Evolutionary conservation across 495 filamentous ascomycete genomes (phyloP).

Genomic region (Friedmanniomyces simplex): DNA sequence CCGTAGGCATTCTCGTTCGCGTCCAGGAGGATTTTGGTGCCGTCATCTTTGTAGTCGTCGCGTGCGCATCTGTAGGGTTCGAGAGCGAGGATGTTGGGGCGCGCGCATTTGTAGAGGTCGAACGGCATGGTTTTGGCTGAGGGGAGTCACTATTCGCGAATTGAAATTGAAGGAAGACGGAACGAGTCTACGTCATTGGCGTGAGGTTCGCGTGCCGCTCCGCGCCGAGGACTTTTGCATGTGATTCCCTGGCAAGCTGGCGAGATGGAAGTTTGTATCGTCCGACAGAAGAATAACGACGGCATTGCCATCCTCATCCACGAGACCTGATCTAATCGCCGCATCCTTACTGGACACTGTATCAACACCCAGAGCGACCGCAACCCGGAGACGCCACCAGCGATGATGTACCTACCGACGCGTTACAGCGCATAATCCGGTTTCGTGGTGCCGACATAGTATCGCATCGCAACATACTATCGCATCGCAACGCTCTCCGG

Average conservation of each 20-base stretch:
- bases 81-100: slow-evolving; percentile 33
- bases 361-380: no score
- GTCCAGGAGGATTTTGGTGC: slow-evolving; percentile 90
- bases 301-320: no score
- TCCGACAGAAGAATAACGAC: no score
- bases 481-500: not conserved
- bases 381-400: not conserved
- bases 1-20: slow-evolving; percentile 98
- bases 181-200: not conserved
- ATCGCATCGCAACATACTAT: not conserved
- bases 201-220: no score
- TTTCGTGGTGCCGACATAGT: not conserved
- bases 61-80: slow-evolving; percentile 35
- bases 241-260: no score
- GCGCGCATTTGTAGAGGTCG: slow-evolving; percentile 27
- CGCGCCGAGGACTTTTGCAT: not conserved
- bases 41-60: slow-evolving; percentile 94
- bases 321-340: no score
- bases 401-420: not conserved
- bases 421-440: not conserved
- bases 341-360: no score
- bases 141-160: not conserved
- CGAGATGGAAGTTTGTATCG: no score
- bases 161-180: not conserved
- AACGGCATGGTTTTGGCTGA: slow-evolving; percentile 21